Evolutionary conservation across 805 yeast species (phyloP).

Genomic region (Kurtzmaniella fragi): DNA sequence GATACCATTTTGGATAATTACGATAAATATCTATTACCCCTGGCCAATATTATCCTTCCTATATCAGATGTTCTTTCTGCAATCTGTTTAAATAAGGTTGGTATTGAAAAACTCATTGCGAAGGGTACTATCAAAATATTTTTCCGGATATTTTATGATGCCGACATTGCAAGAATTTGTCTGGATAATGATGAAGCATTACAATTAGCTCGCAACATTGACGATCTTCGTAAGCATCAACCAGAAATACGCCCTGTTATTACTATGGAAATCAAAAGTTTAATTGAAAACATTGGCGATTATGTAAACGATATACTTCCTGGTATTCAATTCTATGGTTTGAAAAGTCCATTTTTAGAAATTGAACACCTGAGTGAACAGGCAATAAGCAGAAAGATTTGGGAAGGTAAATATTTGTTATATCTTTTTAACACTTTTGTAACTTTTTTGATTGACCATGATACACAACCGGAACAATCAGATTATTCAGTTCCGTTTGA

Average conservation of each 20-base stretch:
- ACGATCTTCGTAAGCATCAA: slow-evolving; percentile 79
- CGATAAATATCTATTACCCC: slow-evolving; percentile 49
- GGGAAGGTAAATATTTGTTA: too few relatives aligned
- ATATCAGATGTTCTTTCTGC: slow-evolving; percentile 81
- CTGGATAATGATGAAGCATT: slow-evolving; percentile 40
- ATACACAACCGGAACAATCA: too few relatives aligned
- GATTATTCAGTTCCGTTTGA: too few relatives aligned
- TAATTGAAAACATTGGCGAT: slow-evolving; percentile 43
- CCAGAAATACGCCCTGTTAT: slow-evolving; percentile 64
- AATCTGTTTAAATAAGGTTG: slow-evolving; percentile 69
- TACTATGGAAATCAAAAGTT: slow-evolving; percentile 38
- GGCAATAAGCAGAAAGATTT: too few relatives aligned
- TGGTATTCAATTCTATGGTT: slow-evolving; percentile 37
- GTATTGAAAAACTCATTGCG: slow-evolving; percentile 52
- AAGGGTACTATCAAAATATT: slow-evolving; percentile 32
- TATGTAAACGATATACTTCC: slow-evolving; percentile 25
- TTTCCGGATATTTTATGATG: slow-evolving; percentile 47
- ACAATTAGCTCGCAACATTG: slow-evolving; percentile 63
- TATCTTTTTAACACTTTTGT: too few relatives aligned
- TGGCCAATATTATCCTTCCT: slow-evolving; percentile 52
- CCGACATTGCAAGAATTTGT: slow-evolving; percentile 49
- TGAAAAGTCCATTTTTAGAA: slow-evolving; percentile 17
- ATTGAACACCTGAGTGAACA: neutral
- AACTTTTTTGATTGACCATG: too few relatives aligned
- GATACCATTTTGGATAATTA: slow-evolving; percentile 59